Base-by-base conservation (phyloP, 1,139 yeast genomes). In the Nadsonia commutata region DNA sequence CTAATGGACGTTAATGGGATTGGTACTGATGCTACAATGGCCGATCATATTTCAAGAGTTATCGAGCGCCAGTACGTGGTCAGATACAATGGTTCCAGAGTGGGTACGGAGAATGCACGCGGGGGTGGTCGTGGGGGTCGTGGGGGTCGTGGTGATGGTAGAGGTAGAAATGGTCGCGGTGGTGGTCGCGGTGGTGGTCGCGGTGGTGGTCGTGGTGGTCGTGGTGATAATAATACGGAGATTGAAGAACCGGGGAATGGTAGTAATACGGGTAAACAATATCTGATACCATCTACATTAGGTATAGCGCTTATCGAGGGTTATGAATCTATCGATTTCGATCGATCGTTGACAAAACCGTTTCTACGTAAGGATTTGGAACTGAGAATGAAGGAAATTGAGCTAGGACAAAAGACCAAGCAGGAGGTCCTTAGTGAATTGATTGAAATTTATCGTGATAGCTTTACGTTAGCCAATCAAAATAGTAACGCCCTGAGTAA, bases 1-100 rank as follows among this genome's bases (percentile, higher is more conserved):
- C 64, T 90, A 42, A 93, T 93, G 99, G 98, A 93, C 64, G 84
- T 77, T 5, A 93, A 93, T 62, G 97, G 97, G 0, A 93, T 93
- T 41, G 99, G 99, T 1, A 93, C 99, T 0, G 99, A 93, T 65
- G 98, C 99, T 1, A 93, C 99, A 0, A 93, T 93, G 64, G 98
- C 98, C 0, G 98, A 90, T 39, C 99, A 93, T 60, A 90, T 93
- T 36, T 88, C 82, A 48, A 88, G 83, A 56, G 78, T 93, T 40
- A 64, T 72, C 20, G 59, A 60, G 9, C 64, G 98, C 44, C 75
- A 77, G 27, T 93, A 88, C 55, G 76, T 83, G 2, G 63, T 64
- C 16, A 78, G 79, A 51, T 41, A 45, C 4, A 16, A 27, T 27
- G 16, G 16, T 16, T 11, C 33, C 16, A 31, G 37, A 1, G 50